A percentile compares a stretch with the other conserved stretches of the same genome.
Conservation (phyloP, 2,329 filamentous ascomycete genomes). For the Venturia carpophila region DNA sequence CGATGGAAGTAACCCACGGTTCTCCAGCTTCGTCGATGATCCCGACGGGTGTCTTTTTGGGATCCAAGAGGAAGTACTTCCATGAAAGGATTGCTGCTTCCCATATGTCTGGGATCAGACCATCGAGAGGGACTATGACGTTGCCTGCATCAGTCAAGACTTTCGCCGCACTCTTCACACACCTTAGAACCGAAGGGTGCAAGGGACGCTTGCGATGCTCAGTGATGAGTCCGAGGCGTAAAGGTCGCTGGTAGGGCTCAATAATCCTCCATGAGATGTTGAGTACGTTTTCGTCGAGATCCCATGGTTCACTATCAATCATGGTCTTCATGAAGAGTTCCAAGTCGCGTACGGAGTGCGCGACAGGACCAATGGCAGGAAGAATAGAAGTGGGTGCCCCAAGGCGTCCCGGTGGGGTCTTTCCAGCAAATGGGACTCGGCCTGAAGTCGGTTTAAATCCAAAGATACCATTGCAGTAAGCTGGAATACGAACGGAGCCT, state of each 20-base stretch:
- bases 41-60: constrained; percentile 27
- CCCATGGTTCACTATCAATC: constrained; percentile 37
- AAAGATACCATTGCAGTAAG: constrained; percentile 56
- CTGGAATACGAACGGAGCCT: constrained; percentile 66
- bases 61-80: constrained; percentile 38
- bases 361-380: constrained; percentile 38
- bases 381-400: constrained; percentile 29
- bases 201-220: constrained; percentile 43
- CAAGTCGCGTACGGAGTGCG: constrained; percentile 35
- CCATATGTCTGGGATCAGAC: constrained; percentile 27
- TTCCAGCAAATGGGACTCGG: constrained; percentile 24
- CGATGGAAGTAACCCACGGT: constrained; percentile 37
- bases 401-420: constrained; percentile 26
- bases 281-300: constrained; percentile 36
- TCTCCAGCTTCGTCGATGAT: constrained; percentile 37
- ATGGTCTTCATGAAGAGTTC: constrained; percentile 37
- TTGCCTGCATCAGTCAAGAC: constrained; percentile 40
- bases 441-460: constrained; percentile 24
- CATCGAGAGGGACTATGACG: constrained; percentile 32
- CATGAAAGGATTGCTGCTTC: constrained; percentile 32
- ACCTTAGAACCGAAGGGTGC: constrained; percentile 43
- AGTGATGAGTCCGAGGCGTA: constrained; percentile 21
- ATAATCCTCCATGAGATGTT: constrained; percentile 41
- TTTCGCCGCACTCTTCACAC: constrained; percentile 36
- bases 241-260: constrained; percentile 19